Percentiles rank a stretch among this genome's conserved stretches.
Conservation (phyloP, 2,329 filamentous ascomycete genomes). For the Nigrograna mackinnonii region DNA sequence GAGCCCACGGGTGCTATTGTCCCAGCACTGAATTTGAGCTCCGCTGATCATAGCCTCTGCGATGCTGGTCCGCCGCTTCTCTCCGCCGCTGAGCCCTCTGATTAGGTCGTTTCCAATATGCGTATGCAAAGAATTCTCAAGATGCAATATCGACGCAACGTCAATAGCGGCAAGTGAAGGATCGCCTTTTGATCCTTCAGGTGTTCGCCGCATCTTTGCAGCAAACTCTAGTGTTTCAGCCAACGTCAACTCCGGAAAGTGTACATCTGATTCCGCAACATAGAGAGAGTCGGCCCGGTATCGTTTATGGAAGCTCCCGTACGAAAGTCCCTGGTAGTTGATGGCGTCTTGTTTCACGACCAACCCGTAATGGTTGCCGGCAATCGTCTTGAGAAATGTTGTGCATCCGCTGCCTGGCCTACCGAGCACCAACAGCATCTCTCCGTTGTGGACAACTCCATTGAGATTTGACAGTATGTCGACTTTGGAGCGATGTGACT, state of each 20-base stretch:
- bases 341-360: too few species aligned
- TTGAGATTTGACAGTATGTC: too few species aligned
- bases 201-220: background rate
- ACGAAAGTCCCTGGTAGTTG: background rate
- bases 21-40: slow-evolving; percentile 37
- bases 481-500: too few species aligned
- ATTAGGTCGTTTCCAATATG: slow-evolving; percentile 70
- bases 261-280: slow-evolving; percentile 79
- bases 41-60: background rate
- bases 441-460: slow-evolving; percentile 66
- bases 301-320: background rate
- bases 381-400: slow-evolving; percentile 38
- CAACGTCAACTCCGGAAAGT: slow-evolving; percentile 79
- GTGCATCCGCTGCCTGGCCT: slow-evolving; percentile 59
- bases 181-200: background rate
- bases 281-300: slow-evolving; percentile 80
- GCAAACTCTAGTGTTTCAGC: slow-evolving; percentile 61
- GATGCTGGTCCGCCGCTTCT: slow-evolving; percentile 67
- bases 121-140: slow-evolving; percentile 65
- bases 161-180: slow-evolving; percentile 48
- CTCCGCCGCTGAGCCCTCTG: slow-evolving; percentile 69
- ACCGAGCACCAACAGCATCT: slow-evolving; percentile 46
- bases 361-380: background rate
- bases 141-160: slow-evolving; percentile 72
- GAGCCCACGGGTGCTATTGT: slow-evolving; percentile 55